These are phyloP conservation scores for Allium sativum DNA, from an alignment of 106 monocot genomes.

Conservation along the genomic window DNA sequence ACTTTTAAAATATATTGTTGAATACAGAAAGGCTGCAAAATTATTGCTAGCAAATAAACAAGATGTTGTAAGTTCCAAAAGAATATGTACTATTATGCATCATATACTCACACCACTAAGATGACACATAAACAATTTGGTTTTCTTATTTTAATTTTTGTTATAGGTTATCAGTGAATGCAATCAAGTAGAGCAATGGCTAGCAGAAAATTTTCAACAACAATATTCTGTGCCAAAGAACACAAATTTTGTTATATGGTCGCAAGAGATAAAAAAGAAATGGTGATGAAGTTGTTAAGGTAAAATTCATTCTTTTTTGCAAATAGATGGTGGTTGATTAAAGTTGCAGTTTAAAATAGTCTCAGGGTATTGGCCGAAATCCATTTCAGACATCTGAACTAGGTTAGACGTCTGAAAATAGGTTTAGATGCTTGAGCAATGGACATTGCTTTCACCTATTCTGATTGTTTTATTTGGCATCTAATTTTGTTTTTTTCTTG, in stretches of 20 bases:
- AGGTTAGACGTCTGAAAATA: too few species aligned
- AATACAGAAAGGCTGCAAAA: conserved; percentile 42
- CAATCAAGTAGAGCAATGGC: conserved; percentile 70
- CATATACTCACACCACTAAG: not conserved
- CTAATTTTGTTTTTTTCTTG: too few species aligned
- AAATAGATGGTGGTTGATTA: too few species aligned
- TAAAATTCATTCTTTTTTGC: too few species aligned
- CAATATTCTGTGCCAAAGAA: conserved; percentile 64
- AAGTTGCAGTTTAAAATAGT: too few species aligned
- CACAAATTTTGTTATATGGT: conserved; percentile 61
- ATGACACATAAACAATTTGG: too few species aligned
- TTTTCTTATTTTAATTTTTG: not conserved
- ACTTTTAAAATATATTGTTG: conserved; percentile 51
- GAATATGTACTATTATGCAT: not conserved
- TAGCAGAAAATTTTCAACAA: conserved; percentile 54
- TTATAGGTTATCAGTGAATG: conserved; percentile 57
- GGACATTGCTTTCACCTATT: too few species aligned
- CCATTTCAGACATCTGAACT: too few species aligned
- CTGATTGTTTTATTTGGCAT: too few species aligned
- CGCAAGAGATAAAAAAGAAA: conserved; percentile 52
- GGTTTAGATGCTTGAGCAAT: too few species aligned
- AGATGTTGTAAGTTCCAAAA: conserved; percentile 37
- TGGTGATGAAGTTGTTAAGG: too few species aligned
- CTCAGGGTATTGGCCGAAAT: too few species aligned
- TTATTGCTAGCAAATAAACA: conserved; percentile 26